Evolutionary conservation across 805 yeast genomes (phyloP).

Genomic region (Yamadazyma olivae): DNA sequence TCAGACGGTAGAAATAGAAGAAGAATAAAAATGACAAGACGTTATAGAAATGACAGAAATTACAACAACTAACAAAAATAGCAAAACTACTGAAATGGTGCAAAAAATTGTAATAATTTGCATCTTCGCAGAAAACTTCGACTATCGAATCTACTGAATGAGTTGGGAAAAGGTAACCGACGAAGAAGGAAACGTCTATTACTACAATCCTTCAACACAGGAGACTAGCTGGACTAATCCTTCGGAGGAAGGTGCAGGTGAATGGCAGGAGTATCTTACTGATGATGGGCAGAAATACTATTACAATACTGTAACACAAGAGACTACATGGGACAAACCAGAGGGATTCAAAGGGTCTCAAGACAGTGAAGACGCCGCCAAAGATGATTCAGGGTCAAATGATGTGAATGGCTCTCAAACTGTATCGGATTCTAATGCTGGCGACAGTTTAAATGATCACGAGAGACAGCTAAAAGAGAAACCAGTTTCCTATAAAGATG

Average conservation of each 20-base stretch:
- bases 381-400: neutral
- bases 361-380: constrained; percentile 1
- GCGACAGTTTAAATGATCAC: constrained; percentile 3
- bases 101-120: too few relatives aligned
- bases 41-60: too few relatives aligned
- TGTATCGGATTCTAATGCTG: neutral
- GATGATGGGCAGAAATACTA: constrained; percentile 65
- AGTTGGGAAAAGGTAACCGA: constrained; percentile 66
- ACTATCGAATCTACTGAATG: too few relatives aligned
- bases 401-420: constrained; percentile 2
- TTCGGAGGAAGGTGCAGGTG: constrained; percentile 36
- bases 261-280: constrained; percentile 45
- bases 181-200: constrained; percentile 67
- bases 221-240: constrained; percentile 86
- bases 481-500: constrained; percentile 3
- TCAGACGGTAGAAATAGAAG: too few relatives aligned
- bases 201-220: constrained; percentile 61
- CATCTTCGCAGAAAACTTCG: too few relatives aligned
- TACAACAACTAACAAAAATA: too few relatives aligned
- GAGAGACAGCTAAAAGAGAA: constrained; percentile 2
- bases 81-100: too few relatives aligned
- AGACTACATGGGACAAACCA: constrained; percentile 84
- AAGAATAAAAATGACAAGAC: too few relatives aligned
- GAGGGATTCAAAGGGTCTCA: constrained; percentile 33
- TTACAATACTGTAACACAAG: constrained; percentile 59